A percentile compares a stretch with the other conserved stretches of the same genome.
Conservation (phyloP, 2,329 filamentous ascomycete species). For the Fusarium kyushuense region DNA sequence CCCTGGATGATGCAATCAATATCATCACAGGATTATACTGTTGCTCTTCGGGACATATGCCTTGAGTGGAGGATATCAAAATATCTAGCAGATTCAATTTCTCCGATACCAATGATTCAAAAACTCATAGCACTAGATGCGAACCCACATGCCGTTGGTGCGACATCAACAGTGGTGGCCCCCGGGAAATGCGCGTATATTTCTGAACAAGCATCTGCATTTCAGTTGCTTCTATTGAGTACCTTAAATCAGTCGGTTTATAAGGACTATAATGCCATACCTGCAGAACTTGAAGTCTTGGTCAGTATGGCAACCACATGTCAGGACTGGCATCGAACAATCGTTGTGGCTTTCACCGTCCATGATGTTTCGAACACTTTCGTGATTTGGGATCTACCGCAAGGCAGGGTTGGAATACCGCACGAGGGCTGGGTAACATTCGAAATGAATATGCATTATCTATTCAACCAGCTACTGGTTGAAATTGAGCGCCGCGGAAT, state of each 20-base stretch:
- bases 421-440: too few species aligned
- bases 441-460: background rate
- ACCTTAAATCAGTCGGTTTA: rapidly evolving
- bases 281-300: too few species aligned
- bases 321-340: background rate
- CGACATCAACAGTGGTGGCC: too few species aligned
- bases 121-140: background rate
- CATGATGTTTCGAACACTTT: too few species aligned
- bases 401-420: too few species aligned
- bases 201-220: background rate
- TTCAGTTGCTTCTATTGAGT: background rate
- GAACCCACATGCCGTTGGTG: rapidly evolving
- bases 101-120: rapidly evolving
- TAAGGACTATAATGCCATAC: too few species aligned
- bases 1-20: background rate
- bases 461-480: rapidly evolving
- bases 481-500: too few species aligned
- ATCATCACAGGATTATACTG: rapidly evolving
- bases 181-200: too few species aligned
- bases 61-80: too few species aligned
- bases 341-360: too few species aligned
- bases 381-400: too few species aligned
- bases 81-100: too few species aligned
- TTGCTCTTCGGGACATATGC: background rate
- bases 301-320: background rate